Conservation (phyloP, 352 stramenopile genomes). For the Nothophytophthora sp. region DNA sequence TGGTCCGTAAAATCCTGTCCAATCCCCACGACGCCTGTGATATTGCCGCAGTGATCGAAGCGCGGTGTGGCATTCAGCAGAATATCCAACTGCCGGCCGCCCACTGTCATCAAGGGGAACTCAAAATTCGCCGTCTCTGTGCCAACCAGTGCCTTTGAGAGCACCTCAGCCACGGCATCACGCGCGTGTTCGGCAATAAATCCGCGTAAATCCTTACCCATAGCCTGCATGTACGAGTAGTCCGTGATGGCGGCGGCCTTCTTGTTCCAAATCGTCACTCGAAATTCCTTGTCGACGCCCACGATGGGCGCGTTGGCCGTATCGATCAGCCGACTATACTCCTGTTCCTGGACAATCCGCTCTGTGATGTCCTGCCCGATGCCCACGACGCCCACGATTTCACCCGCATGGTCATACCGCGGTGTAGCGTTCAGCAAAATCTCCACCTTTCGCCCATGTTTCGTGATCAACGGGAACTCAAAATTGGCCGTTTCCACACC, state of each 20-base stretch:
- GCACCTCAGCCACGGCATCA: conserved; percentile 59
- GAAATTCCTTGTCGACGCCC: conserved; percentile 76
- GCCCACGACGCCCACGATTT: conserved; percentile 72
- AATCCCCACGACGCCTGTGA: conserved; percentile 78
- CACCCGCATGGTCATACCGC: conserved; percentile 58
- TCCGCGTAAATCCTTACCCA: conserved; percentile 71
- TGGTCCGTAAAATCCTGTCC: conserved; percentile 85
- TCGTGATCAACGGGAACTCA: conserved; percentile 84
- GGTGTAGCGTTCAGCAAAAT: conserved; percentile 81
- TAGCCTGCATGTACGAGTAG: conserved; percentile 86
- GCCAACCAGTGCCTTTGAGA: conserved; percentile 65
- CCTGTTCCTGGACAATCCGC: conserved; percentile 76
- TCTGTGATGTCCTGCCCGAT: conserved; percentile 87
- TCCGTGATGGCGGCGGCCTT: conserved; percentile 88
- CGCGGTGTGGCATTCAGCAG: conserved; percentile 79
- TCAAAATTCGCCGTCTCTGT: conserved; percentile 85
- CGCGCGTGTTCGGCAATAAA: conserved; percentile 76
- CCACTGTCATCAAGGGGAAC: conserved; percentile 81
- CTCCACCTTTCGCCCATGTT: conserved; percentile 69
- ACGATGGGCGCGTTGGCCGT: conserved; percentile 86
- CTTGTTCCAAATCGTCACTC: conserved; percentile 94
- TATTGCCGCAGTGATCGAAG: conserved; percentile 69
- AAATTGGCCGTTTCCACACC: conserved; percentile 75
- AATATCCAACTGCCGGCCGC: conserved; percentile 68
- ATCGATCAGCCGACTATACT: conserved; percentile 82